Evolutionary conservation across 2,329 filamentous ascomycete species (phyloP), one percentile per base, ranked within the genome.

Genomic region (Ceratocystis eucalypticola): DNA sequence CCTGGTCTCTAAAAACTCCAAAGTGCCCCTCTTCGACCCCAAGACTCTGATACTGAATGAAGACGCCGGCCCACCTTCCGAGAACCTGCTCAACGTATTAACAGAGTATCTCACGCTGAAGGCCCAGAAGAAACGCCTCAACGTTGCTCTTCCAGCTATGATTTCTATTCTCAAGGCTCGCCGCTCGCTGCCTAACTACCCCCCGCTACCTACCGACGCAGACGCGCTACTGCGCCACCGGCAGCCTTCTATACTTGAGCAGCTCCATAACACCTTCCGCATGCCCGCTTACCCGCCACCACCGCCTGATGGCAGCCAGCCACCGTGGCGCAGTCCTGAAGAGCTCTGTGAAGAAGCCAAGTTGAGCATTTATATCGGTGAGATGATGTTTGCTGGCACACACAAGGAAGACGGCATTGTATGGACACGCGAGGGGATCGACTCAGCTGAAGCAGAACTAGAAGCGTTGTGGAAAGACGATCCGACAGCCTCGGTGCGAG

Each of bases 351-450:
- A 94, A 70, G 92, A 96, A 75, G 91, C 91, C 2, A 90, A 85
- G 0, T 77, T 96, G 15, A 91, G 91, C 80, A 82, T 91, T 28
- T 94, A 96, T 75, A 93, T 97, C 69, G 93, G 93, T 67, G 93
- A 97, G 77, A 96, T 97, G 64, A 81, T 97, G 41, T 96, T 88
- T 74, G 84, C 89, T 0, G 83, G 82, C 3, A 71, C 72, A 1
- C 76, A 75, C 20, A 78, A 79, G 63, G 85, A 89, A 62, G 86
- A 88, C 68, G 93, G 91, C 0, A 79, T 96, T 1, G 85, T 86
- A 5, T 97, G 93, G 93, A 96, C 93, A 0, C 84, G 91, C 66
- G 90, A 96, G 69, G 91, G 88, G 30, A 90, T 96, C 41, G 88
- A 92, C 70, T 77, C 88, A 1, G 88, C 91, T 2, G 91, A 92